Evolutionary conservation across 495 filamentous ascomycete genomes (phyloP), one percentile per base, ranked within the genome.

Genomic region (Aspergillus indologenus): DNA sequence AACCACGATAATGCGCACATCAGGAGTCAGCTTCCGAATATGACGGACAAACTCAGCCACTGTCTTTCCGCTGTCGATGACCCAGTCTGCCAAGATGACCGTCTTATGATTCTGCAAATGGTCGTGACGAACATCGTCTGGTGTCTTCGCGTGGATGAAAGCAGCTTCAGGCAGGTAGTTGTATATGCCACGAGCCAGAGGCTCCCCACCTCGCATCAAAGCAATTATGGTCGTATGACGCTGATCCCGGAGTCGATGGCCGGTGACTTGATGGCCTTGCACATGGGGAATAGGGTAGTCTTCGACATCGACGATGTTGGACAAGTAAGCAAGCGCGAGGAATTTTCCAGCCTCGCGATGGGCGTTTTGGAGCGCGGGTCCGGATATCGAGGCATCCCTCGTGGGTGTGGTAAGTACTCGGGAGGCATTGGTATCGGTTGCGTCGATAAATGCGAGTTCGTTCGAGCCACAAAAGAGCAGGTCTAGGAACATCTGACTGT

Each of bases 151-250:
- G 62, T 89, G 84, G 0, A 84, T 34, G 58, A 87, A 84, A 65
- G 71, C 78, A 15, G 85, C n/a, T n/a, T 65, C 58, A 0, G 81
- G 80, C 26, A 87, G 81, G 21, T 73, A 80, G 1, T 85, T 75
- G 61, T 66, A 84, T 57, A 89, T 76, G 6, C 86, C 85, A 6
- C 77, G 71, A n/a, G 86, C 86, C 82, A 89, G 85, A 14, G 85
- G 73, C 65, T 87, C 84, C 23, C 86, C 85, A 19, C 82, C 86
- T 26, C 86, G 82, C 86, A 89, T 87, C 22, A 89, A 67, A 0
- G 84, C 69, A 14, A 89, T 76, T 45, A 89, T 87, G 17, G 76
- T 60, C 4, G 84, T 88, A 19, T 70, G 58, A 9, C 70, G 7
- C 67, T 89, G 83, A 44, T 79, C 40, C 0, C 55, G 42, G 8